A percentile compares a stretch with the other conserved stretches of the same genome.
phyloP scores from a whole-genome alignment of 306 rosid genomes.

The Mimosa pudica region DNA sequence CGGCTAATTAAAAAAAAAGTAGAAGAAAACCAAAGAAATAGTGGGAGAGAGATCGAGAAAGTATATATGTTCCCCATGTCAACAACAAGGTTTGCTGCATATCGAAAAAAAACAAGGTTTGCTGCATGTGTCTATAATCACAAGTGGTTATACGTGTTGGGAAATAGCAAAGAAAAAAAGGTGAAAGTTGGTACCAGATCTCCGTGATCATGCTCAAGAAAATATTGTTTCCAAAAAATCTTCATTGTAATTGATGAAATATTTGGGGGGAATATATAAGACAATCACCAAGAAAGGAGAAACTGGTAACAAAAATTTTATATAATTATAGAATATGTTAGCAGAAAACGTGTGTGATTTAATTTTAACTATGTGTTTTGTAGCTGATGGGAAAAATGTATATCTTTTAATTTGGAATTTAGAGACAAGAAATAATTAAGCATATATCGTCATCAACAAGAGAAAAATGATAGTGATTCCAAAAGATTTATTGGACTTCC shows the following conservation, averaged over 20 bases:
- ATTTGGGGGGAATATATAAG: not conserved
- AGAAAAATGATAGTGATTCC: not conserved
- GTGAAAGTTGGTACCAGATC: not conserved
- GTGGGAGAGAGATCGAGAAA: conserved; percentile 5
- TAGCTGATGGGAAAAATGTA: not conserved
- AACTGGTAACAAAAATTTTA: not conserved
- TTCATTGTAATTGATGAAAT: not conserved
- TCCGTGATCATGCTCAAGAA: not conserved
- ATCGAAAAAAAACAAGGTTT: conserved; percentile 9
- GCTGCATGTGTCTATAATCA: not conserved
- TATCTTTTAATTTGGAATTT: not conserved
- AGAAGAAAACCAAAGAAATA: not conserved
- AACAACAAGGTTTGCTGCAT: conserved; percentile 21
- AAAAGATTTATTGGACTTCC: not conserved
- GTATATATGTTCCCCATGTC: conserved; percentile 24
- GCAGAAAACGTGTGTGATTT: not conserved
- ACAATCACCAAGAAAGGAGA: not conserved
- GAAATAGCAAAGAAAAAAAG: not conserved
- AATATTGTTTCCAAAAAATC: not conserved
- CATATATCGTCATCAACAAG: not conserved
- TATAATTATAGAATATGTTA: no score
- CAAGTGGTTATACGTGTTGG: not conserved
- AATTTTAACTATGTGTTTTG: not conserved
- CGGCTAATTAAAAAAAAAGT: not conserved
- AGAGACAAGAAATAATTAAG: not conserved